Percentiles rank a stretch among this genome's conserved stretches.
Conservation (phyloP, 768 basidiomycete species). For the Boletus sensibilis region DNA sequence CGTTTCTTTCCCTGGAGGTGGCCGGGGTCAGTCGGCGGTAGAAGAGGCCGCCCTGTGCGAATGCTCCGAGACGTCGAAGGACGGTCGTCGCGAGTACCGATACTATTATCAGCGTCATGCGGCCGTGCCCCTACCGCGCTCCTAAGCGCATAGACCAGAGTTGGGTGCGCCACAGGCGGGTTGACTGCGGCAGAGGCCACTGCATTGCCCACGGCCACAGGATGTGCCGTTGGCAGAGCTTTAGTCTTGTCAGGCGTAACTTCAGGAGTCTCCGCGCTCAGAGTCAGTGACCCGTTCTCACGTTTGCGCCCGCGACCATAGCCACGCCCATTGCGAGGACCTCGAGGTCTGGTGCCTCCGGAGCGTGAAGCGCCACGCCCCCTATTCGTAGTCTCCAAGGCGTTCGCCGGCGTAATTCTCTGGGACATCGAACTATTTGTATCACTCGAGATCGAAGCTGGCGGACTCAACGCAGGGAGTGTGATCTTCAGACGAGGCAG, state of each 20-base stretch:
- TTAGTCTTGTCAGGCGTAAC: not conserved
- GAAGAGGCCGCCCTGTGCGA: too few relatives aligned
- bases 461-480: not conserved
- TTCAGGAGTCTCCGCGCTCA: not conserved
- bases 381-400: not conserved
- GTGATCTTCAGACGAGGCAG: not conserved
- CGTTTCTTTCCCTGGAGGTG: slow-evolving; percentile 23
- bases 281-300: not conserved
- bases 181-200: not conserved
- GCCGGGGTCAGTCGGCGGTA: not conserved
- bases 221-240: too few relatives aligned
- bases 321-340: not conserved
- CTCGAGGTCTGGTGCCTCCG: not conserved
- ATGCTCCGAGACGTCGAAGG: not conserved
- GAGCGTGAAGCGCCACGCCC: not conserved
- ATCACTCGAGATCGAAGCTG: not conserved
- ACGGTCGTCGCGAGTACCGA: not conserved
- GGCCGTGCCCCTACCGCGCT: not conserved
- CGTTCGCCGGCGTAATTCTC: not conserved
- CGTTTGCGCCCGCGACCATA: not conserved
- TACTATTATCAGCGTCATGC: not conserved
- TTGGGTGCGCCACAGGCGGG: not conserved
- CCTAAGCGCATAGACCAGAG: not conserved
- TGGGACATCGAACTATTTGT: not conserved
- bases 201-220: not conserved